Evolutionary conservation across 768 basidiomycete genomes (phyloP).

Genomic region (Kwoniella shandongensis): DNA sequence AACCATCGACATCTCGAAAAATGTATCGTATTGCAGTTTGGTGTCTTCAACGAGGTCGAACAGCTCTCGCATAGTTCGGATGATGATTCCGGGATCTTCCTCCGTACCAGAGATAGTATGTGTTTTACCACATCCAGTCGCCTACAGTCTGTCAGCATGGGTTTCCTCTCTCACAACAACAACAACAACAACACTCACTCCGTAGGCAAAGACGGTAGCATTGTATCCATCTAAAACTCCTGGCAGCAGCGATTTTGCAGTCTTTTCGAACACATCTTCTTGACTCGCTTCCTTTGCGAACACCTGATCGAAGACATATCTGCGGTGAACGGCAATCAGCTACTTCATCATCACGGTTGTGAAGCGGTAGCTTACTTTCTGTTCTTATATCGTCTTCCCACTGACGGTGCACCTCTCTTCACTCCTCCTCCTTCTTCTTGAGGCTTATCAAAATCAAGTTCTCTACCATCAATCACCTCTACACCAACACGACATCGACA

Average conservation of each 20-base stretch:
- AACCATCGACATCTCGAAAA: constrained; percentile 90
- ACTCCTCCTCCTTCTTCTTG: constrained; percentile 63
- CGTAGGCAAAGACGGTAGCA: constrained; percentile 97
- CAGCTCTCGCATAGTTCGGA: constrained; percentile 94
- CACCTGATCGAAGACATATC: constrained; percentile 93
- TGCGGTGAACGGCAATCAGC: constrained; percentile 2
- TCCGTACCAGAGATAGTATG: constrained; percentile 96
- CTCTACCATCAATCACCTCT: constrained; percentile 89
- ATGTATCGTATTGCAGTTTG: constrained; percentile 76
- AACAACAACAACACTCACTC: constrained; percentile 64
- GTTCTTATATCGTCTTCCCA: constrained; percentile 90
- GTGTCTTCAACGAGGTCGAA: constrained; percentile 89
- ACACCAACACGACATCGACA: constrained; percentile 61
- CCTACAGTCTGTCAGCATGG: constrained; percentile 59
- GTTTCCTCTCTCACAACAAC: constrained; percentile 4
- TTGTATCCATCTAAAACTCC: constrained; percentile 92
- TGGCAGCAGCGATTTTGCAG: constrained; percentile 72
- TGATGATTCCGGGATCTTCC: constrained; percentile 85
- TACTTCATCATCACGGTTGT: not conserved
- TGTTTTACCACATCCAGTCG: constrained; percentile 99
- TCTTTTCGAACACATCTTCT: constrained; percentile 81
- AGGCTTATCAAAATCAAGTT: constrained; percentile 92
- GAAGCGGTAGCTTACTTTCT: constrained; percentile 58
- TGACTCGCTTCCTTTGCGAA: constrained; percentile 79
- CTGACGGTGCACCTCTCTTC: constrained; percentile 33